These are phyloP conservation scores for Myriosclerotinia scirpicola DNA, from an alignment of 2,329 filamentous ascomycete species.

Conservation along the genomic window DNA sequence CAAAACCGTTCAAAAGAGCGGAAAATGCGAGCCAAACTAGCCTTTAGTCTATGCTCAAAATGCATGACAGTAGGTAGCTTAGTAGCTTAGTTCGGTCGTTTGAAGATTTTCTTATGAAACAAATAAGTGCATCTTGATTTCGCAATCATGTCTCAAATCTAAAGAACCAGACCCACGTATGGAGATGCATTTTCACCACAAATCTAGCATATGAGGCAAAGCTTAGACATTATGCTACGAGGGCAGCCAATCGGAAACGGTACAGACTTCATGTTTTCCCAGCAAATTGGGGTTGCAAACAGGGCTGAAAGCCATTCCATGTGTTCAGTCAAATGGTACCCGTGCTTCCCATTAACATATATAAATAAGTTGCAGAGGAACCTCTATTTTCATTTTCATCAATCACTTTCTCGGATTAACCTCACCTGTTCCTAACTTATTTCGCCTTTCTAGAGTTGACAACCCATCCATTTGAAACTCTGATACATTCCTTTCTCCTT, in stretches of 20 bases:
- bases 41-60: not conserved
- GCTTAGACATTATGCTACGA: not conserved
- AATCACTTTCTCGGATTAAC: not conserved
- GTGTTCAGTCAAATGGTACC: not conserved
- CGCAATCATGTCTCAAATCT: not conserved
- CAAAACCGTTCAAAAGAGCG: too few relatives aligned
- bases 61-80: not conserved
- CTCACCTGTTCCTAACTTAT: not conserved
- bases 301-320: not conserved
- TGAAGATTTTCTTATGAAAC: not conserved
- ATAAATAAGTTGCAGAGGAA: not conserved
- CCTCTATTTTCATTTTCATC: not conserved
- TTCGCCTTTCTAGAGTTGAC: not conserved
- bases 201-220: not conserved
- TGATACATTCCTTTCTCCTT: constrained; percentile 4
- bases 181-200: not conserved
- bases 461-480: constrained; percentile 7
- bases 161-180: not conserved
- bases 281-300: too few relatives aligned
- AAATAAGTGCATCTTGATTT: not conserved
- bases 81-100: not conserved
- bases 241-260: not conserved
- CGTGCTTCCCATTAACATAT: not conserved
- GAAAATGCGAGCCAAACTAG: too few relatives aligned
- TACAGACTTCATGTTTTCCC: not conserved